A percentile compares a stretch with the other conserved stretches of the same genome.
phyloP scores from a whole-genome alignment of 2,329 filamentous ascomycete species.

The Penicillium occitanis region DNA sequence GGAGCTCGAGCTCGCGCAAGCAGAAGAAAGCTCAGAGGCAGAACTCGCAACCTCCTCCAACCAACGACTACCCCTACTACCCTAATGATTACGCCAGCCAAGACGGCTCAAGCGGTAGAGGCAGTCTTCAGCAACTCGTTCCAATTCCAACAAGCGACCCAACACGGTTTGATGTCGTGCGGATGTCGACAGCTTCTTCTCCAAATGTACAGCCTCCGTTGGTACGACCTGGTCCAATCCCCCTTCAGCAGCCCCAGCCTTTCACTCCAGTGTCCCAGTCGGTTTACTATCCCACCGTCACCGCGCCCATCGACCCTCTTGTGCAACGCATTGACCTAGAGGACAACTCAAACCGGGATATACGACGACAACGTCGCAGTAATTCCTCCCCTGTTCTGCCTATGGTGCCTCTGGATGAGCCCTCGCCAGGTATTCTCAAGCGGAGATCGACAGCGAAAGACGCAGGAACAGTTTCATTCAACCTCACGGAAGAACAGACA shows the following conservation, averaged over 20 bases:
- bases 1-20: constrained; percentile 61
- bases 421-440: constrained; percentile 28
- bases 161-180: constrained; percentile 58
- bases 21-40: constrained; percentile 41
- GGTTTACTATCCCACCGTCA: constrained; percentile 57
- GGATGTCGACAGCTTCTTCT: constrained; percentile 28
- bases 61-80: constrained; percentile 9
- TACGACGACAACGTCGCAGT: constrained; percentile 37
- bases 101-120: constrained; percentile 41
- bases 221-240: constrained; percentile 59
- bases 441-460: constrained; percentile 39
- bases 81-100: constrained; percentile 13
- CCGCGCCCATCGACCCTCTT: constrained; percentile 42
- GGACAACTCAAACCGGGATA: constrained; percentile 4
- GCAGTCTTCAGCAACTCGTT: constrained; percentile 59
- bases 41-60: background rate
- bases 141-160: constrained; percentile 68
- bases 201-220: constrained; percentile 31
- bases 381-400: constrained; percentile 50
- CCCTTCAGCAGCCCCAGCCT: constrained; percentile 83
- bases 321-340: constrained; percentile 2
- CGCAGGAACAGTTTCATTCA: constrained; percentile 53
- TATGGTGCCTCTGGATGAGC: constrained; percentile 31
- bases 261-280: constrained; percentile 68
- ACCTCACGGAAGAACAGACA: constrained; percentile 57